phyloP scores from a whole-genome alignment of 805 yeast genomes.

The Torulaspora maleeae region DNA sequence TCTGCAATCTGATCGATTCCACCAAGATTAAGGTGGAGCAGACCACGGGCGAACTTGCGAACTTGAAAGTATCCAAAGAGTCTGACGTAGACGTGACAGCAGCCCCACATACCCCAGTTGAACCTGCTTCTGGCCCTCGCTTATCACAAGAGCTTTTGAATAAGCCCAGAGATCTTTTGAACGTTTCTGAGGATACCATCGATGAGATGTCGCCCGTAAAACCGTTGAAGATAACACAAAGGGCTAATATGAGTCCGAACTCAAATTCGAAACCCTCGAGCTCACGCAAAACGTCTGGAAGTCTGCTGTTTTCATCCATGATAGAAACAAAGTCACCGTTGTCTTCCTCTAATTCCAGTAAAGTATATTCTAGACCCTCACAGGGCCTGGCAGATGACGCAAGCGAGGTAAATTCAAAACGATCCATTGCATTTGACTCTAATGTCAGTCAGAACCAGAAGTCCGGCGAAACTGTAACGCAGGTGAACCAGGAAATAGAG shows the following conservation, averaged over 20 bases:
- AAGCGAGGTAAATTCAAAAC: neutral
- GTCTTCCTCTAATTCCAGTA: slow-evolving; percentile 9
- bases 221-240: slow-evolving; percentile 65
- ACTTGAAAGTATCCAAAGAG: neutral
- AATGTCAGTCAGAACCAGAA: neutral
- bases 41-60: neutral
- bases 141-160: neutral
- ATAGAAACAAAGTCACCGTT: slow-evolving; percentile 14
- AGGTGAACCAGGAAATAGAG: neutral
- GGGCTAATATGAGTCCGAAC: slow-evolving; percentile 32
- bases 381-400: neutral
- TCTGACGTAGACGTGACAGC: neutral
- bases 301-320: slow-evolving; percentile 13
- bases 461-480: neutral
- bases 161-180: slow-evolving; percentile 5
- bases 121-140: neutral
- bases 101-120: slow-evolving; percentile 7
- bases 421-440: neutral
- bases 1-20: slow-evolving; percentile 52
- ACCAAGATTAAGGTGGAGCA: slow-evolving; percentile 11
- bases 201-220: slow-evolving; percentile 47
- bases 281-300: slow-evolving; percentile 11
- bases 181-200: slow-evolving; percentile 5
- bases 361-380: neutral
- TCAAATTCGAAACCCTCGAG: slow-evolving; percentile 9